Base-by-base conservation (phyloP, 441 rosid genomes). In the Cnidoscolus chayamansa region DNA sequence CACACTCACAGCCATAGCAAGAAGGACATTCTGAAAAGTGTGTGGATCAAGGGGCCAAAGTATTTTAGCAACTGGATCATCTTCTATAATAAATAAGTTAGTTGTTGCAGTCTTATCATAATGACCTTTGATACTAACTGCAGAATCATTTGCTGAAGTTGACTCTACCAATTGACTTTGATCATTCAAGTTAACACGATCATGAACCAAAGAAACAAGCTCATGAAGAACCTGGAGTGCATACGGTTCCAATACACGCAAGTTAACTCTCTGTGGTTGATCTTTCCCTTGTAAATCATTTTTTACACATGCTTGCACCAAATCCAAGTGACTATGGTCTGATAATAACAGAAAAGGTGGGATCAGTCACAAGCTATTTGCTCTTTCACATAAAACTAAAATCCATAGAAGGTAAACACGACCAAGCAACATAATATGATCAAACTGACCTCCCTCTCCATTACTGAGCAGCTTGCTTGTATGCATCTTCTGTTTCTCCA, bases 141-240 rank as follows among this genome's bases (percentile, higher is more conserved):
- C 76, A 67, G 83, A 80, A 67, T 67, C 84, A 71, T 73, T 70
- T 63, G 77, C 74, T 72, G 87, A 72, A 64, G 80, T 65, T 72
- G 84, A 74, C 54, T 71, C 78, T 56, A 61, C 67, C 17, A 56
- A 71, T 74, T 64, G 81, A 80, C 79, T 82, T 76, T 76, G 76
- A 64, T 73, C 85, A 72, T 74, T 81, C 73, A 74, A 71, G 80
- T 84, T 88, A 67, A 92, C 86, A 59, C 50, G 78, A 72, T 85
- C 85, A 82, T 89, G 96, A 73, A 90, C 96, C 71, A 88, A 79
- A 78, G 94, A 86, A 78, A 90, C 88, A 73, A 94, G 89, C 65
- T 86, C 84, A 65, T 84, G 90, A 80, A 90, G 90, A 78, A 86
- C 86, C 81, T 82, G 89, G 60, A 81, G 76, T 74, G 89, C 71